Percentiles rank a stretch among this genome's conserved stretches.
Evolutionary conservation across 148 eudicot genomes (phyloP).

Genomic region (Vaccinium macrocarpon): DNA sequence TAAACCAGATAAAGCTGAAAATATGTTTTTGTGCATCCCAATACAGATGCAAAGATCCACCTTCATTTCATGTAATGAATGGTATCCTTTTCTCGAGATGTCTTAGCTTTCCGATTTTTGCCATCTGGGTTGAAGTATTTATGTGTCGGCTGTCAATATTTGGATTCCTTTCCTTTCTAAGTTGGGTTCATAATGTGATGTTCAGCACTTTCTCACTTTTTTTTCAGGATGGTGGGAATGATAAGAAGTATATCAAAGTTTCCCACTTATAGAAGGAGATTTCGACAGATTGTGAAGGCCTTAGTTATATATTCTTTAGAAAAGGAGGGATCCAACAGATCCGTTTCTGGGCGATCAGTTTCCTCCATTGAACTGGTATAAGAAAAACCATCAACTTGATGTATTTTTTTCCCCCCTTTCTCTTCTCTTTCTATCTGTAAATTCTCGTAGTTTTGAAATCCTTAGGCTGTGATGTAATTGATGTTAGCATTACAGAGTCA

Average conservation of each 20-base stretch:
- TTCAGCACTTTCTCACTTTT: background rate
- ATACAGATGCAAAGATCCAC: background rate
- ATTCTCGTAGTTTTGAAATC: background rate
- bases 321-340: conserved; percentile 41
- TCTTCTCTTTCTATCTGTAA: background rate
- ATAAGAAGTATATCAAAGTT: conserved; percentile 29
- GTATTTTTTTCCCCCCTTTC: background rate
- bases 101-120: background rate
- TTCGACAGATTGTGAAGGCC: conserved; percentile 58
- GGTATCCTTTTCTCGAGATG: background rate
- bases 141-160: conserved; percentile 10
- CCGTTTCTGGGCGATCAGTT: conserved; percentile 11
- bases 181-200: background rate
- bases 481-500: background rate
- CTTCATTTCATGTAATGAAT: background rate
- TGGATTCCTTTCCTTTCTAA: background rate
- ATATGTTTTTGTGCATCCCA: background rate
- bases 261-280: conserved; percentile 81
- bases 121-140: conserved; percentile 34
- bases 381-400: background rate
- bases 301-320: conserved; percentile 41
- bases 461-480: background rate
- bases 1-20: background rate
- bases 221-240: conserved; percentile 38
- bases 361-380: conserved; percentile 8